Conservation (phyloP, 352 stramenopile genomes). For the Peronosclerospora sorghi region DNA sequence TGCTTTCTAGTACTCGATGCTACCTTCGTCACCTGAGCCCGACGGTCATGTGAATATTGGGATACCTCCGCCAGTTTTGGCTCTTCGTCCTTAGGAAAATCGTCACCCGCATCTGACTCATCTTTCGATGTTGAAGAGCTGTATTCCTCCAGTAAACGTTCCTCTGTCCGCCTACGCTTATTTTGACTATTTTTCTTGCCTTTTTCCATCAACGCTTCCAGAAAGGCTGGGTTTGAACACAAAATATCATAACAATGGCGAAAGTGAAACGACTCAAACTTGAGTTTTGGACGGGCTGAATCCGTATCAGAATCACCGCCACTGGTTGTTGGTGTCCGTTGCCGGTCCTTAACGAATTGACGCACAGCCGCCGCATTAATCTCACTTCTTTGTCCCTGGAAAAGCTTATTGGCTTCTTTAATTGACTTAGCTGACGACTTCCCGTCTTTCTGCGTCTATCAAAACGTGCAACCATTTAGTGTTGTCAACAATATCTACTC, state of each 20-base stretch:
- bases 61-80: constrained; percentile 1
- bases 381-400: constrained; percentile 12
- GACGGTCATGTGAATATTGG: background rate
- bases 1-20: constrained; percentile 5
- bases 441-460: constrained; percentile 10
- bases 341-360: constrained; percentile 13
- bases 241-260: constrained; percentile 24
- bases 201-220: constrained; percentile 10
- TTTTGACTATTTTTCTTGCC: background rate
- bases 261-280: constrained; percentile 26
- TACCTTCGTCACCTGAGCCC: constrained; percentile 4
- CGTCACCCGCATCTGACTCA: constrained; percentile 7
- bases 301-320: constrained; percentile 10
- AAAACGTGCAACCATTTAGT: constrained; percentile 6
- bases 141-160: constrained; percentile 6
- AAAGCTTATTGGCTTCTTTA: constrained; percentile 13
- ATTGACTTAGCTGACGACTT: constrained; percentile 11
- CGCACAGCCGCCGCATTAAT: constrained; percentile 13
- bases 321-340: constrained; percentile 4
- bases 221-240: constrained; percentile 6
- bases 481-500: background rate
- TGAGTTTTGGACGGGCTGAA: constrained; percentile 10
- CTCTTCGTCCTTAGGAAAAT: constrained; percentile 12
- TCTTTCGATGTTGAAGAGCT: constrained; percentile 13
- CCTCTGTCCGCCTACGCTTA: constrained; percentile 8